Conservation (phyloP, 805 yeast genomes). For the Soucietia sequanensis region DNA sequence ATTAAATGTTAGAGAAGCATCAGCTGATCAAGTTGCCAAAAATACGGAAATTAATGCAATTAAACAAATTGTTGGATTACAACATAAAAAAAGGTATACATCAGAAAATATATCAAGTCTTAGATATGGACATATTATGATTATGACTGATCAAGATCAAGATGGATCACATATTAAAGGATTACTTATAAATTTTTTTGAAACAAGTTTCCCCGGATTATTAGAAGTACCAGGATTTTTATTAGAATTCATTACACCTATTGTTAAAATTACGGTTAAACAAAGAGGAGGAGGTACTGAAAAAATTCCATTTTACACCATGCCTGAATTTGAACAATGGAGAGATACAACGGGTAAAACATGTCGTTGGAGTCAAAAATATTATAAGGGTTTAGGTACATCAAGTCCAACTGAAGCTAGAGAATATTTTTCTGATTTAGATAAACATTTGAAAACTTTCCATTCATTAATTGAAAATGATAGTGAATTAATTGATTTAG, state of each 20-base stretch:
- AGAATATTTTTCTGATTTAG: conserved; percentile 83
- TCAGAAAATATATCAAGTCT: conserved; percentile 62
- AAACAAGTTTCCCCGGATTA: conserved; percentile 91
- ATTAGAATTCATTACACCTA: conserved; percentile 93
- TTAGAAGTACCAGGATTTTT: conserved; percentile 88
- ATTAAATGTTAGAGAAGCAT: conserved; percentile 93
- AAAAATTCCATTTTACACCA: conserved; percentile 76
- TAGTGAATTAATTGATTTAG: conserved; percentile 76
- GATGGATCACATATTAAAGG: conserved; percentile 99
- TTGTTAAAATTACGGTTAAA: conserved; percentile 79
- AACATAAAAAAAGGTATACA: conserved; percentile 79
- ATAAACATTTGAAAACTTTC: conserved; percentile 81
- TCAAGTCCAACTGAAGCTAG: conserved; percentile 80
- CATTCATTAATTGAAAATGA: conserved; percentile 80
- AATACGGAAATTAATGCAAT: conserved; percentile 94
- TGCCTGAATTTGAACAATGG: conserved; percentile 97
- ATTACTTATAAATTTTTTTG: conserved; percentile 86
- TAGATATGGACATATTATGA: conserved; percentile 96
- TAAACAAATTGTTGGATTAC: conserved; percentile 92
- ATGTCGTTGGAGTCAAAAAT: conserved; percentile 87
- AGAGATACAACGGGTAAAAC: conserved; percentile 74
- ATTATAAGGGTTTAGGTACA: conserved; percentile 98
- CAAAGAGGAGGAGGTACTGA: conserved; percentile 56
- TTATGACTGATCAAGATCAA: conserved; percentile 99
- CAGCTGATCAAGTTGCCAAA: conserved; percentile 90